Evolutionary conservation across 352 stramenopile species (phyloP).

Genomic region (Globisporangium parvum): DNA sequence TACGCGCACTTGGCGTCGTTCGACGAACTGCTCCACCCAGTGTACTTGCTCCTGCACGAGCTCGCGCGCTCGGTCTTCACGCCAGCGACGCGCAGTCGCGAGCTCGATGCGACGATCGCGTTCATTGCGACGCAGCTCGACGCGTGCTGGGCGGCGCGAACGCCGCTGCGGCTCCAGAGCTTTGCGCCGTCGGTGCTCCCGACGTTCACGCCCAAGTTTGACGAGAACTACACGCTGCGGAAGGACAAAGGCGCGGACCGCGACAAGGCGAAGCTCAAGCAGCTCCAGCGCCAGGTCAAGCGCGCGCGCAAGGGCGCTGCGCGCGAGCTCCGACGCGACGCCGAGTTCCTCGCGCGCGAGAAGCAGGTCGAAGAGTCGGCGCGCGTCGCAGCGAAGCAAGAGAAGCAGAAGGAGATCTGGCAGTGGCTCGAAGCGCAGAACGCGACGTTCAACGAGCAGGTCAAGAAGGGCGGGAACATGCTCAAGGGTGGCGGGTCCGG

Average conservation of each 20-base stretch:
- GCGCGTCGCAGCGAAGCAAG: conserved; percentile 72
- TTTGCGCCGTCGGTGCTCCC: conserved; percentile 63
- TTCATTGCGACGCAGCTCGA: conserved; percentile 40
- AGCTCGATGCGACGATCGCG: conserved; percentile 44
- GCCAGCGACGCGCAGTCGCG: conserved; percentile 7
- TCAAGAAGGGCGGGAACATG: conserved; percentile 92
- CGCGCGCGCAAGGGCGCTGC: conserved; percentile 94
- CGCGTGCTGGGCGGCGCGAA: conserved; percentile 35
- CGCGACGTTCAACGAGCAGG: conserved; percentile 97
- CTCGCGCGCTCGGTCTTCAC: conserved; percentile 36
- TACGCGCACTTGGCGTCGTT: conserved; percentile 67
- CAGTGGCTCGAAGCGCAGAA: conserved; percentile 95
- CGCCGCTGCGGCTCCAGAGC: conserved; percentile 71
- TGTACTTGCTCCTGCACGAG: conserved; percentile 63
- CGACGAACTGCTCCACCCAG: conserved; percentile 67
- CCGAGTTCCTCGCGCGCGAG: conserved; percentile 91
- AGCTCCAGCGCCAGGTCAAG: conserved; percentile 94
- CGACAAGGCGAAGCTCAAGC: conserved; percentile 83
- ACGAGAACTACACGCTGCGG: conserved; percentile 89
- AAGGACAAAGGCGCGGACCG: conserved; percentile 87
- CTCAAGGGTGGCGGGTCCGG: conserved; percentile 91
- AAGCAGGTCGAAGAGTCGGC: conserved; percentile 85
- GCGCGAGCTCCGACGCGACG: conserved; percentile 92
- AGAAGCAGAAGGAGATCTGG: conserved; percentile 94
- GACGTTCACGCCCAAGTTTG: conserved; percentile 87